Conservation (phyloP, 2,329 filamentous ascomycete genomes). For the Colletotrichum graminicola region DNA sequence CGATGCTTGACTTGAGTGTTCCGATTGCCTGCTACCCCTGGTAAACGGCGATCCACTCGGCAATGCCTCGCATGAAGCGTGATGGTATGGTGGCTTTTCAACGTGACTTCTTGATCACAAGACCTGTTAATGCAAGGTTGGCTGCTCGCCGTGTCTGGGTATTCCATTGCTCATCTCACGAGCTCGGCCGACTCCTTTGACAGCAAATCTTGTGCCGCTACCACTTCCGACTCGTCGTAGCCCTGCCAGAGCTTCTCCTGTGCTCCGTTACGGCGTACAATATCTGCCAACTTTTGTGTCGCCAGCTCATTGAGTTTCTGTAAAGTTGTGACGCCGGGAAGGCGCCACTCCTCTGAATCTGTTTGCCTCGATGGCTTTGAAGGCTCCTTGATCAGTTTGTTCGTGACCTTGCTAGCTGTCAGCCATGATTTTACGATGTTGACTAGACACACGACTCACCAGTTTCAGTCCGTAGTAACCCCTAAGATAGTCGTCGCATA, state of each 20-base stretch:
- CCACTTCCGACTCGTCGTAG: conserved; percentile 78
- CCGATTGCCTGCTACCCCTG: conserved; percentile 21
- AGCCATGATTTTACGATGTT: background rate
- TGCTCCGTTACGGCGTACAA: conserved; percentile 73
- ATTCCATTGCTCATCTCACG: conserved; percentile 53
- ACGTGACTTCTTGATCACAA: conserved; percentile 24
- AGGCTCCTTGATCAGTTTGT: conserved; percentile 61
- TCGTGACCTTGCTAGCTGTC: conserved; percentile 57
- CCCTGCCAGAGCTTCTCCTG: conserved; percentile 78
- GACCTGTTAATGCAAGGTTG: conserved; percentile 1
- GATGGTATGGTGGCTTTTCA: conserved; percentile 13
- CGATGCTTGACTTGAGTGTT: conserved; percentile 19
- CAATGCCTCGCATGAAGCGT: conserved; percentile 19
- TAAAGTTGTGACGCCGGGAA: conserved; percentile 70
- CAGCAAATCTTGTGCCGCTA: conserved; percentile 77
- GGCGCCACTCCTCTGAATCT: conserved; percentile 62
- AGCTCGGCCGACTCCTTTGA: conserved; percentile 62
- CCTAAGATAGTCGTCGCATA: conserved; percentile 92
- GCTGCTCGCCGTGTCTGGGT: conserved; percentile 8
- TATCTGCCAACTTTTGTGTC: conserved; percentile 81
- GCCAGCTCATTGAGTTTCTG: conserved; percentile 78
- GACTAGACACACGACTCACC: conserved; percentile 59
- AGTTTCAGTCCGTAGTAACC: conserved; percentile 93
- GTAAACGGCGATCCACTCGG: background rate
- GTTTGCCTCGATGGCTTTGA: conserved; percentile 59